phyloP scores from a whole-genome alignment of 805 yeast genomes.

The Lipomyces sp. region DNA sequence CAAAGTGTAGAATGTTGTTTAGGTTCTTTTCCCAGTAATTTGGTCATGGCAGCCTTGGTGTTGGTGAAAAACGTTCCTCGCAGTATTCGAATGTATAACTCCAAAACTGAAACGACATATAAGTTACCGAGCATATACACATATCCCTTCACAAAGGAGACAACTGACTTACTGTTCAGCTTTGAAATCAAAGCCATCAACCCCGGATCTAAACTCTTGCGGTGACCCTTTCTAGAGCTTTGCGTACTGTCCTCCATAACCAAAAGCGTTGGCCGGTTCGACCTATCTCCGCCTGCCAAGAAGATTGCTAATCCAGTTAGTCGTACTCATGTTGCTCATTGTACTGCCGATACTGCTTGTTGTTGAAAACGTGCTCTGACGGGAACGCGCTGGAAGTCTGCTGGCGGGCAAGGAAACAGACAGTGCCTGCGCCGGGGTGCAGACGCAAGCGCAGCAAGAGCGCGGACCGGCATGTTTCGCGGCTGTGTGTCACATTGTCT shows the following conservation, averaged over 20 bases:
- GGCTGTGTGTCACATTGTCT: neutral
- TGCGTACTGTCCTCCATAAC: constrained; percentile 22
- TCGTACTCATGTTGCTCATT: constrained; percentile 13
- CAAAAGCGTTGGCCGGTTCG: constrained; percentile 16
- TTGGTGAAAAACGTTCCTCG: constrained; percentile 27
- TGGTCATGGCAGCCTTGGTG: constrained; percentile 31
- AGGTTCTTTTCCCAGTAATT: constrained; percentile 40
- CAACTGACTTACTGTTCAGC: too few relatives aligned
- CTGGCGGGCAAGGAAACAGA: too few relatives aligned
- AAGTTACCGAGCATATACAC: too few relatives aligned
- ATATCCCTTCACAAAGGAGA: too few relatives aligned
- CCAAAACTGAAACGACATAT: too few relatives aligned
- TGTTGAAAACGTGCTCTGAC: too few relatives aligned
- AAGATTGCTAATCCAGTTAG: constrained; percentile 21
- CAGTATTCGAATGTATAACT: constrained; percentile 29
- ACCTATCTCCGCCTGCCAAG: constrained; percentile 11
- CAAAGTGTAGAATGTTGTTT: constrained; percentile 35
- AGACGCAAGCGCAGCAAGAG: too few relatives aligned
- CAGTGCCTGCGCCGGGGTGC: too few relatives aligned
- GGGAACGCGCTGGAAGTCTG: too few relatives aligned
- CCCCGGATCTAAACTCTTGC: constrained; percentile 29
- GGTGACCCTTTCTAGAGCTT: constrained; percentile 20
- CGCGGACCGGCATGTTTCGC: neutral
- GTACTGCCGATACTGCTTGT: constrained; percentile 14
- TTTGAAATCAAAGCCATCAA: constrained; percentile 25